Conservation (phyloP, 805 yeast species). For the Nematodospora valgi region DNA sequence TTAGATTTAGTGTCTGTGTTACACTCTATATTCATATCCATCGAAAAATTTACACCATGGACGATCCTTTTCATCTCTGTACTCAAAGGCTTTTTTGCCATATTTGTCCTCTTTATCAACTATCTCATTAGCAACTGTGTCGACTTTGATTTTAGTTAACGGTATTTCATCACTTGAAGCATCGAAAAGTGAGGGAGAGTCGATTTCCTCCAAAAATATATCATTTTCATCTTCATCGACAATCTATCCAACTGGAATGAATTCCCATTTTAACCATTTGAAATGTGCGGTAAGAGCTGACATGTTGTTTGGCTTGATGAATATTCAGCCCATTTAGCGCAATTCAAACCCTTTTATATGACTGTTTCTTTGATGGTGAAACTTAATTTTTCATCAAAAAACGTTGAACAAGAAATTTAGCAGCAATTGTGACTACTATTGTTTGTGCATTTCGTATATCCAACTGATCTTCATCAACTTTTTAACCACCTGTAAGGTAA, state of each 20-base stretch:
- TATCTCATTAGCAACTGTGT: slow-evolving; percentile 25
- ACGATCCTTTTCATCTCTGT: slow-evolving; percentile 32
- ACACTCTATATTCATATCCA: slow-evolving; percentile 57
- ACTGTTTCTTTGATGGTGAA: too few relatives aligned
- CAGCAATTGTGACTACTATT: too few relatives aligned
- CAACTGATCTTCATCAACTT: too few relatives aligned
- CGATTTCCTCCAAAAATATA: slow-evolving; percentile 2
- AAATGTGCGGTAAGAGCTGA: too few relatives aligned
- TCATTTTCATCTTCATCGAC: slow-evolving; percentile 25
- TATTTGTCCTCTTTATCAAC: too few relatives aligned
- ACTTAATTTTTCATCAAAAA: too few relatives aligned
- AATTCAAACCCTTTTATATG: too few relatives aligned
- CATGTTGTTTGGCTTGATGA: too few relatives aligned
- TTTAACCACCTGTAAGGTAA: too few relatives aligned
- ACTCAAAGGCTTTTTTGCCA: slow-evolving; percentile 14
- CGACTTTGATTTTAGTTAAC: slow-evolving; percentile 44
- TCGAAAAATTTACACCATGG: slow-evolving; percentile 39
- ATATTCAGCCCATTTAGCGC: too few relatives aligned
- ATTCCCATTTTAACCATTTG: slow-evolving; percentile 28
- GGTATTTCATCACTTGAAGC: not conserved
- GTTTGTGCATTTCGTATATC: too few relatives aligned
- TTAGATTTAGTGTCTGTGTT: slow-evolving; percentile 27
- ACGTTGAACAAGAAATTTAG: too few relatives aligned
- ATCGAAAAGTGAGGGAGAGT: not conserved
- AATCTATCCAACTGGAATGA: slow-evolving; percentile 29